These are phyloP conservation scores for Chionographis japonica DNA, from an alignment of 106 monocot species.

Conservation along the genomic window DNA sequence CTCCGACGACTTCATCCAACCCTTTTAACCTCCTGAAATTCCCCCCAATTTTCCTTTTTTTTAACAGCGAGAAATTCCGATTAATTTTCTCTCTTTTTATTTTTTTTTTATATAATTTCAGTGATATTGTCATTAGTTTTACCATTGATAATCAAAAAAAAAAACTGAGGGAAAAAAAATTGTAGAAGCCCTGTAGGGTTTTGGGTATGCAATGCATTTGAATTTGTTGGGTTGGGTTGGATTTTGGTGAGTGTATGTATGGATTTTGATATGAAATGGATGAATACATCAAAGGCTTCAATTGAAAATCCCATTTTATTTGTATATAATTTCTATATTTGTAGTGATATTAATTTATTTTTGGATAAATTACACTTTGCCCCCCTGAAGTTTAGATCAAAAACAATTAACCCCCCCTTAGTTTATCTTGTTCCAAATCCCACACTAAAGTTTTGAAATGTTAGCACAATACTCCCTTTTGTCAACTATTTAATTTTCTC, in stretches of 20 bases:
- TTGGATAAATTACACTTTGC: too few species aligned
- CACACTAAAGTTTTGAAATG: too few species aligned
- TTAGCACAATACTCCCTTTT: not conserved
- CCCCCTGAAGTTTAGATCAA: too few species aligned
- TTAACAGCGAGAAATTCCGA: not conserved
- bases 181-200: not conserved
- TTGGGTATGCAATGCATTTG: not conserved
- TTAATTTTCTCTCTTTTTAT: not conserved
- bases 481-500: too few species aligned
- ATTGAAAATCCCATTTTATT: not conserved
- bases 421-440: too few species aligned
- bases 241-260: slow-evolving; percentile 10
- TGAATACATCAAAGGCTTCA: not conserved
- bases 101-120: too few species aligned
- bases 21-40: slow-evolving; percentile 8
- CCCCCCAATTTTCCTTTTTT: not conserved
- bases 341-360: too few species aligned
- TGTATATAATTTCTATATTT: too few species aligned
- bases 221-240: not conserved
- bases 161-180: not conserved
- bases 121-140: too few species aligned
- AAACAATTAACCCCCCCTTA: too few species aligned
- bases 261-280: slow-evolving; percentile 2
- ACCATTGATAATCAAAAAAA: not conserved
- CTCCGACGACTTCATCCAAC: slow-evolving; percentile 55